A percentile compares a stretch with the other conserved stretches of the same genome.
Evolutionary conservation across 331 rosid genomes (phyloP).

Genomic region (Acacia pycnantha): DNA sequence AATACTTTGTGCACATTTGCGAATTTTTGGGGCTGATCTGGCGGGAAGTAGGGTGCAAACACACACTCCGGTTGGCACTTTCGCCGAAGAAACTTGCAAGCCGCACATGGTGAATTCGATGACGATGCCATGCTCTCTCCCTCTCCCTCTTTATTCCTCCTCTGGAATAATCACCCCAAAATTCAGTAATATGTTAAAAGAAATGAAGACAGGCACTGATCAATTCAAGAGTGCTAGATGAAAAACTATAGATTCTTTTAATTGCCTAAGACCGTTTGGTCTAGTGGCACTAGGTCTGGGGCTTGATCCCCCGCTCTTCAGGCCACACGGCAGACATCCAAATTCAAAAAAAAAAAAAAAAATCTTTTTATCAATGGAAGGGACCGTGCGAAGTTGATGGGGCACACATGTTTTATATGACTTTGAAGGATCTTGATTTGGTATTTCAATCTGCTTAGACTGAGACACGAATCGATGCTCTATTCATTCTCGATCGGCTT

Average conservation of each 20-base stretch:
- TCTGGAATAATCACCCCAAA: not conserved
- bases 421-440: not conserved
- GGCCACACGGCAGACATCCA: too few species aligned
- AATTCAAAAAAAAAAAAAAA: too few species aligned
- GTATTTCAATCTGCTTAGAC: not conserved
- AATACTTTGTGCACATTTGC: conserved; percentile 91
- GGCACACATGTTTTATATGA: not conserved
- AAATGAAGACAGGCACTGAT: not conserved
- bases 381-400: not conserved
- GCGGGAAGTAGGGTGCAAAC: conserved; percentile 94
- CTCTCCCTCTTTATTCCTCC: not conserved
- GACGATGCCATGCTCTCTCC: conserved; percentile 55
- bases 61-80: conserved; percentile 95
- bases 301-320: too few species aligned
- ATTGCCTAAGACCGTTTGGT: too few species aligned
- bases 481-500: not conserved
- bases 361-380: not conserved
- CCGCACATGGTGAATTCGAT: conserved; percentile 90
- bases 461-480: not conserved
- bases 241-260: not conserved
- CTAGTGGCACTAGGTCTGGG: too few species aligned
- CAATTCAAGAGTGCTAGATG: not conserved
- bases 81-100: conserved; percentile 92
- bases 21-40: conserved; percentile 94
- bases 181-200: not conserved